Conservation (phyloP, 768 basidiomycete species). For the Leucocoprinus leucothites region DNA sequence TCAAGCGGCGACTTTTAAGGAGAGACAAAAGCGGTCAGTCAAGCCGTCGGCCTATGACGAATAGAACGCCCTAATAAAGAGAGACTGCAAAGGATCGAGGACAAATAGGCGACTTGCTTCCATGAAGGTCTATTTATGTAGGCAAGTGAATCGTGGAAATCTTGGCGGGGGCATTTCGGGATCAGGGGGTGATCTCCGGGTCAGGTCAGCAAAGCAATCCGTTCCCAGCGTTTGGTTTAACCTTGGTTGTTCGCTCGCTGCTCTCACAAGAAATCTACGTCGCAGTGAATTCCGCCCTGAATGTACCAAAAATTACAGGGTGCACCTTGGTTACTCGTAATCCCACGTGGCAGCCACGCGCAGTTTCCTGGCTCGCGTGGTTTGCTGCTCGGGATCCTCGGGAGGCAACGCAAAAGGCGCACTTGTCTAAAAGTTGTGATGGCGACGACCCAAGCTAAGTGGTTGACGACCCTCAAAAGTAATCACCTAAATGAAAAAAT, state of each 20-base stretch:
- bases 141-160: conserved; percentile 35
- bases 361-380: conserved; percentile 15
- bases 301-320: background rate
- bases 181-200: conserved; percentile 37
- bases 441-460: conserved; percentile 9
- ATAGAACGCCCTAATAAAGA: conserved; percentile 19
- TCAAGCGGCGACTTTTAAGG: conserved; percentile 2
- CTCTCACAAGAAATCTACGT: conserved; percentile 2
- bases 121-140: conserved; percentile 29
- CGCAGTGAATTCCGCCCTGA: conserved; percentile 1
- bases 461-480: background rate
- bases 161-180: conserved; percentile 36
- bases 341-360: conserved; percentile 39
- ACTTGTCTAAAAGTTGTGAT: conserved; percentile 1
- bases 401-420: conserved; percentile 16
- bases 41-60: conserved; percentile 15
- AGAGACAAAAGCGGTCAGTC: conserved; percentile 3
- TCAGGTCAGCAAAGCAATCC: conserved; percentile 14
- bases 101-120: conserved; percentile 11
- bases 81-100: conserved; percentile 15
- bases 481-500: background rate
- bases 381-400: conserved; percentile 19
- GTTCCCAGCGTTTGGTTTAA: conserved; percentile 9
- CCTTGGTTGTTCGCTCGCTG: background rate
- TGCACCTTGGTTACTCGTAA: conserved; percentile 1